phyloP scores from a whole-genome alignment of 805 yeast genomes.

The Yarrowia phangngaensis region DNA sequence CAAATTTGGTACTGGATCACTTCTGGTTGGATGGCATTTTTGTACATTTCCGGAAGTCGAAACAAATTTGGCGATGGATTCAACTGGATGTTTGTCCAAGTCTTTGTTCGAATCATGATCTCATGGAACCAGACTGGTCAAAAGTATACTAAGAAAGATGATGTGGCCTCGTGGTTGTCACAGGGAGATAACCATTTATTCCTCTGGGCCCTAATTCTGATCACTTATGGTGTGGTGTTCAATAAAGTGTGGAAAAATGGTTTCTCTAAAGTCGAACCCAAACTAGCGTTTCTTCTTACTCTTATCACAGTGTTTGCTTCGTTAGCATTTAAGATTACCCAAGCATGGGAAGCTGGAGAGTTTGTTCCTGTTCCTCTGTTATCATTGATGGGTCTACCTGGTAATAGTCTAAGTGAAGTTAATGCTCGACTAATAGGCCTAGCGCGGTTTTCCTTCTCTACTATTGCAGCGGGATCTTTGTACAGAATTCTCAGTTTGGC shows the following conservation, averaged over 20 bases:
- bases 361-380: slow-evolving; percentile 43
- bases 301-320: slow-evolving; percentile 48
- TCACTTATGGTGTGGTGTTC: slow-evolving; percentile 41
- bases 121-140: slow-evolving; percentile 93
- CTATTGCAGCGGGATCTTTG: slow-evolving; percentile 31
- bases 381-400: slow-evolving; percentile 25
- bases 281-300: slow-evolving; percentile 46
- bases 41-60: slow-evolving; percentile 31
- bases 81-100: slow-evolving; percentile 32
- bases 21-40: slow-evolving; percentile 40
- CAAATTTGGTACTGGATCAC: slow-evolving; percentile 90
- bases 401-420: slow-evolving; percentile 19
- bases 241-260: slow-evolving; percentile 32
- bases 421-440: slow-evolving; percentile 31
- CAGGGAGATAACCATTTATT: slow-evolving; percentile 31
- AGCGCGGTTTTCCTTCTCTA: slow-evolving; percentile 37
- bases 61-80: slow-evolving; percentile 31
- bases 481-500: slow-evolving; percentile 27
- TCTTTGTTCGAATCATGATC: slow-evolving; percentile 55
- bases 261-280: slow-evolving; percentile 33
- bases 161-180: slow-evolving; percentile 47
- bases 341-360: slow-evolving; percentile 54
- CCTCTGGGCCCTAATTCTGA: slow-evolving; percentile 49
- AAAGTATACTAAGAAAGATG: slow-evolving; percentile 55
- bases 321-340: slow-evolving; percentile 53